phyloP scores from a whole-genome alignment of 768 basidiomycete genomes.

The Boletus barrowsii region DNA sequence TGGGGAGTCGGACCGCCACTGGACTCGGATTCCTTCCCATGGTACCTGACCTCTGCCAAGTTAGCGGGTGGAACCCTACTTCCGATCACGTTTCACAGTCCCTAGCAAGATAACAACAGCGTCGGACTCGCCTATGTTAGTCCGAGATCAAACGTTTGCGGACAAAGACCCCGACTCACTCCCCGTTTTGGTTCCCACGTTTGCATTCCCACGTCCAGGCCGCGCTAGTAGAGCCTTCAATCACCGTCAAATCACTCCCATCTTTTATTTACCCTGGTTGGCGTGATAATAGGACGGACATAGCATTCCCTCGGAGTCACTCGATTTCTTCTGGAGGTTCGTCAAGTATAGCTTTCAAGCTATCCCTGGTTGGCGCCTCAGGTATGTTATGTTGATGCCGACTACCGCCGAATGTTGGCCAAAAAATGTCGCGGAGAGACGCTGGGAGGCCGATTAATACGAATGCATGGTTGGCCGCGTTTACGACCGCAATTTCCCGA shows the following conservation, averaged over 20 bases:
- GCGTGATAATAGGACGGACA: too few relatives aligned
- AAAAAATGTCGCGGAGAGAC: neutral
- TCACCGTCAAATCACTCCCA: too few relatives aligned
- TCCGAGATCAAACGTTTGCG: too few relatives aligned
- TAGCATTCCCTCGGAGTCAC: too few relatives aligned
- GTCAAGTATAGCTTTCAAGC: neutral
- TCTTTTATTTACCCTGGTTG: too few relatives aligned
- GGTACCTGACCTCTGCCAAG: neutral
- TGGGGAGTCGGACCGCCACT: neutral
- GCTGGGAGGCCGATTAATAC: too few relatives aligned
- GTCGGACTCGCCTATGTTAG: neutral
- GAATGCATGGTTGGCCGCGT: too few relatives aligned
- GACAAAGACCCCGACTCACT: neutral
- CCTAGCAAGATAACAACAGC: neutral
- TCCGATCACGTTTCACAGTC: neutral
- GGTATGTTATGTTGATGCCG: neutral
- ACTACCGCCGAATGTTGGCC: neutral
- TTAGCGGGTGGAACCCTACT: neutral
- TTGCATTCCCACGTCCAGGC: too few relatives aligned
- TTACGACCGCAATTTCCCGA: too few relatives aligned
- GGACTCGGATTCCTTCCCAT: neutral
- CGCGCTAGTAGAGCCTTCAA: too few relatives aligned
- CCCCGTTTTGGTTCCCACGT: neutral
- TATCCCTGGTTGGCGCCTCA: neutral
- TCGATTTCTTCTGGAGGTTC: too few relatives aligned